Base-by-base conservation (phyloP, 1,284 basidiomycete species). In the Sporisorium iseilematis-ciliati region DNA sequence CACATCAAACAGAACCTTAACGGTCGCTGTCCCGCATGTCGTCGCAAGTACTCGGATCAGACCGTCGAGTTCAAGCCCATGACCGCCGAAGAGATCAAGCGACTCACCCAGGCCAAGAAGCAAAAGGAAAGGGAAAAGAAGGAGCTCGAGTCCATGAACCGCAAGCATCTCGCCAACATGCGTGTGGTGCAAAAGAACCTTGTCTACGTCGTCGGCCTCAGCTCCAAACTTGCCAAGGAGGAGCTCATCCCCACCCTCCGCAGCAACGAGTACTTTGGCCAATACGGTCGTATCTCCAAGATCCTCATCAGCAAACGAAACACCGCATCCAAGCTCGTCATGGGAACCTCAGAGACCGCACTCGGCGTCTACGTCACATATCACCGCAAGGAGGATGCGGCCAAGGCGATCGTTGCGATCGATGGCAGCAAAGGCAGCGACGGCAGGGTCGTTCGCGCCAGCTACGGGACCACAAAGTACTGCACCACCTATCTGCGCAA, bases 211-310 rank as follows among this genome's bases (percentile, higher is more conserved):
- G 91, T 96, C 26, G 97, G 97, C 16, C 92, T 99, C 79, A 87
- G 88, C 90, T 94, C 92, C 88, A 89, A 92, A 75, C 92, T 94
- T 85, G 95, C 93, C 51, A 95, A 94, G 85, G 95, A 98, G 87
- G 97, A 99, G 93, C 91, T 97, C 51, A 93, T 98, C 73, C 92
- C 95, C 2, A 94, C 95, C 12, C 88, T 99, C 46, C 93, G 95
- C 56, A 95, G 94, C 14, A 92, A 92, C 82, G 97, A 99, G 78
- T 97, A 97, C 86, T 99, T 99, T 86, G 97, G 97, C 7, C 95
- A 97, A 85, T 99, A 98, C 86, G 97, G 97, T 76, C 97, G 96
- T 87, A 97, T 99, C 78, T 91, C 92, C 51, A 97, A 97, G 87
- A 93, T 99, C 65, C 89, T 97, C 58, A 90, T 99, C 51, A 92